Evolutionary conservation across 257 asterid genomes (phyloP), one percentile per base, ranked within the genome.

Genomic region (Rauvolfia tetraphylla): DNA sequence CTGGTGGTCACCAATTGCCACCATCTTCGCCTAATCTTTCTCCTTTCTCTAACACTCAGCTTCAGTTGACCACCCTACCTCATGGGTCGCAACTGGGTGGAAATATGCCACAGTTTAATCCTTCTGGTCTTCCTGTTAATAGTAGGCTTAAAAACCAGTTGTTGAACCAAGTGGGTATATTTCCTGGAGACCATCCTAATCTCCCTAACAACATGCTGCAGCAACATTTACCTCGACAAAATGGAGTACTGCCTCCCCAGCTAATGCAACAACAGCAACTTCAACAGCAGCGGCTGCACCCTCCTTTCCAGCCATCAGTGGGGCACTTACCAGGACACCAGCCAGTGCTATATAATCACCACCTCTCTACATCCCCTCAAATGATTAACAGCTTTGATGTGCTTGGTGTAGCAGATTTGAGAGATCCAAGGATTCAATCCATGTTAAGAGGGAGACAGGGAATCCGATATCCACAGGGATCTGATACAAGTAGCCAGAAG

Each of bases 401-500:
- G 85, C 83, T 65, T 83, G 93, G 92, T 39, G 80, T 86, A 74
- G 90, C 88, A 57, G 96, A 95, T 86, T 41, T 88, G 79, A 88
- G 97, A 83, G 98, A 95, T 87, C 95, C 86, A 73, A 88, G 92
- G 85, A 82, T 80, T 61, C 86, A 85, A 76, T 38, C 88, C 51
- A 76, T 89, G 89, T 80, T 82, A 79, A 88, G 91, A 81, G 86
- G 83, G 75, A 83, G 90, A 80, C 93, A 82, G 46, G 88, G 87
- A 48, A 72, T 81, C 85, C 95, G 84, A 81, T 86, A 91, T 76
- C 84, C 83, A 57, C 92, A 82, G 34, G 89, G 90, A 34, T 76
- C 86, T 57, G 95, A 87, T 67, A 77, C 62, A 53, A 83, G 87
- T 59, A 68, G 83, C 79, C 91, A 79, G 73, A 89, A 61, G 82